phyloP scores from a whole-genome alignment of 208 protist species.

The Leishmania aethiopica region DNA sequence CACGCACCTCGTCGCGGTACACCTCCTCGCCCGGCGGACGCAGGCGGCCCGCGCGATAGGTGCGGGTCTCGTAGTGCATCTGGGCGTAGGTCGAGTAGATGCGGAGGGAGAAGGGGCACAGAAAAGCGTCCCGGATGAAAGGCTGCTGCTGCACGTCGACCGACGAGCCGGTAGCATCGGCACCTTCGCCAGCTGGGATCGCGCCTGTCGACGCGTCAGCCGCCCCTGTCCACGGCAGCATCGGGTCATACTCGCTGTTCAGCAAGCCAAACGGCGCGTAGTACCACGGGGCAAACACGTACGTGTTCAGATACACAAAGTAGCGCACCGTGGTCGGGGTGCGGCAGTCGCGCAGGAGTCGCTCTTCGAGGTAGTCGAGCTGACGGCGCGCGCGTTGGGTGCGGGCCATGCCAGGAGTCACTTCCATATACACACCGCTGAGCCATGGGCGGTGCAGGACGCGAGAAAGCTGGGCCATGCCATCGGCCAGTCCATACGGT shows the following conservation, averaged over 20 bases:
- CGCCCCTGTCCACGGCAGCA: slow-evolving; percentile 23
- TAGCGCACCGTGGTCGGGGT: slow-evolving; percentile 83
- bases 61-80: slow-evolving; percentile 70
- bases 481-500: slow-evolving; percentile 11
- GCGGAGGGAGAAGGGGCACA: slow-evolving; percentile 89
- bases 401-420: slow-evolving; percentile 80
- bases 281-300: slow-evolving; percentile 87
- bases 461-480: slow-evolving; percentile 12
- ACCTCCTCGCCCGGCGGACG: slow-evolving; percentile 78
- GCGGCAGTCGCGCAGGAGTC: slow-evolving; percentile 77
- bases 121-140: slow-evolving; percentile 79
- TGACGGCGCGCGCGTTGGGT: slow-evolving; percentile 57
- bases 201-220: neutral
- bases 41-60: slow-evolving; percentile 58
- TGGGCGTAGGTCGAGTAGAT: slow-evolving; percentile 69
- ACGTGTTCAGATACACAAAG: slow-evolving; percentile 71
- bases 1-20: slow-evolving; percentile 76
- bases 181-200: neutral
- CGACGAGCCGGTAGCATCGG: neutral
- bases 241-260: slow-evolving; percentile 66
- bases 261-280: slow-evolving; percentile 86
- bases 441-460: slow-evolving; percentile 36
- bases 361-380: slow-evolving; percentile 85
- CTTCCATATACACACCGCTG: slow-evolving; percentile 64
- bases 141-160: slow-evolving; percentile 29